phyloP scores from a whole-genome alignment of 1,139 yeast genomes.

The Geotrichum reessii region DNA sequence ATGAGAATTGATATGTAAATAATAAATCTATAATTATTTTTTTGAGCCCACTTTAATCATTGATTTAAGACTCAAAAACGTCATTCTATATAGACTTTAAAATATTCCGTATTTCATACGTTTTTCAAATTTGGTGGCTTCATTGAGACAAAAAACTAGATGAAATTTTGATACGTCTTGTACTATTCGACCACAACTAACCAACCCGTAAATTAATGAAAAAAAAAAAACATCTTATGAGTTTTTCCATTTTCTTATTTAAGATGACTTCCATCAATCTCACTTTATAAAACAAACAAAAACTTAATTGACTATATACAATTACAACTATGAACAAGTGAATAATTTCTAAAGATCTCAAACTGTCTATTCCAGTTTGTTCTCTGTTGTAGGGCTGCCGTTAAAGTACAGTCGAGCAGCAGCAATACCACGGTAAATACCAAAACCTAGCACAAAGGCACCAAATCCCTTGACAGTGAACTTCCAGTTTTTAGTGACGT shows the following conservation, averaged over 20 bases:
- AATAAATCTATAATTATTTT: no score
- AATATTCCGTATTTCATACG: no score
- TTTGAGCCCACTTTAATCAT: no score
- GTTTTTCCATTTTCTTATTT: neutral
- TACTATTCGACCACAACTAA: no score
- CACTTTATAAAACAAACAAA: neutral
- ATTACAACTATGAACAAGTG: neutral
- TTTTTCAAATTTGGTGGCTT: no score
- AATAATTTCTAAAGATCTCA: neutral
- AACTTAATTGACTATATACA: neutral
- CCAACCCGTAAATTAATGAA: no score
- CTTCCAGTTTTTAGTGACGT: slow-evolving; percentile 54
- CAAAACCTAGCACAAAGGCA: slow-evolving; percentile 47
- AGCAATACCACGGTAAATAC: slow-evolving; percentile 52
- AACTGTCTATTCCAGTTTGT: neutral
- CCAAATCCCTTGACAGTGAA: slow-evolving; percentile 50
- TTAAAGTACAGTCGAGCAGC: slow-evolving; percentile 36
- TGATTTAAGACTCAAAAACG: no score
- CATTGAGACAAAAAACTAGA: no score
- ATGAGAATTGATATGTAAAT: no score
- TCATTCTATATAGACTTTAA: no score
- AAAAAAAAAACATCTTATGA: neutral
- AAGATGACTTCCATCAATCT: neutral
- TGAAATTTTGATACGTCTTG: no score
- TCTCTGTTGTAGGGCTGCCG: neutral